These are phyloP conservation scores for Fusarium sp. DNA, from an alignment of 2,329 filamentous ascomycete genomes.

Conservation along the genomic window DNA sequence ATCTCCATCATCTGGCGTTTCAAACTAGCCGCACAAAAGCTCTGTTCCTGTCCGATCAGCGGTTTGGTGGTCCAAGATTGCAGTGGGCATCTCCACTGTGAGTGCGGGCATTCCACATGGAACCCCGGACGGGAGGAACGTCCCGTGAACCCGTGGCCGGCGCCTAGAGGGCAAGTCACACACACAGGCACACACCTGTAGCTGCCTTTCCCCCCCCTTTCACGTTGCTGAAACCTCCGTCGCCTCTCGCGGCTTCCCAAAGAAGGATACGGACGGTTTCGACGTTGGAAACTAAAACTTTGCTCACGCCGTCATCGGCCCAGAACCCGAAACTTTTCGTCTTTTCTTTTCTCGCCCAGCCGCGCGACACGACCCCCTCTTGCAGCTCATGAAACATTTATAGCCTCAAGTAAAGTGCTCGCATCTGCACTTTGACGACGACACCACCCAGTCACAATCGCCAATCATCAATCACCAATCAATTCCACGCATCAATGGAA, in stretches of 20 bases:
- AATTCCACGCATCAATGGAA: not conserved
- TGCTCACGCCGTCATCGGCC: slow-evolving; percentile 5
- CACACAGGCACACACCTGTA: not conserved
- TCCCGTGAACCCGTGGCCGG: slow-evolving; percentile 7
- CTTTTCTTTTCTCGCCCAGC: not conserved
- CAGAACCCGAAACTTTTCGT: not conserved
- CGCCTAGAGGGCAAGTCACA: not conserved
- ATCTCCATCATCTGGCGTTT: slow-evolving; percentile 27
- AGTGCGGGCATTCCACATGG: slow-evolving; percentile 7
- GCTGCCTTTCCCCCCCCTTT: not conserved
- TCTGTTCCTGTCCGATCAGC: slow-evolving; percentile 11
- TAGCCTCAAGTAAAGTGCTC: slow-evolving; percentile 16
- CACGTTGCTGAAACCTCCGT: slow-evolving; percentile 23
- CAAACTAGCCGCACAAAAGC: slow-evolving; percentile 20
- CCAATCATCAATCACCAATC: not conserved
- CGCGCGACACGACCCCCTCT: not conserved
- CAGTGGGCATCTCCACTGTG: not conserved
- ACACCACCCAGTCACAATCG: not conserved
- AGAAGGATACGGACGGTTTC: not conserved
- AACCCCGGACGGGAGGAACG: slow-evolving; percentile 21
- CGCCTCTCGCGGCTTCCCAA: slow-evolving; percentile 14
- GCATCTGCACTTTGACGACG: not conserved
- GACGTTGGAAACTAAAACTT: slow-evolving; percentile 6
- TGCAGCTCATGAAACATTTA: slow-evolving; percentile 20
- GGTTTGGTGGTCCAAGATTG: slow-evolving; percentile 2